These are phyloP conservation scores for Dendrobium nobile DNA, from an alignment of 106 monocot species.

Conservation along the genomic window DNA sequence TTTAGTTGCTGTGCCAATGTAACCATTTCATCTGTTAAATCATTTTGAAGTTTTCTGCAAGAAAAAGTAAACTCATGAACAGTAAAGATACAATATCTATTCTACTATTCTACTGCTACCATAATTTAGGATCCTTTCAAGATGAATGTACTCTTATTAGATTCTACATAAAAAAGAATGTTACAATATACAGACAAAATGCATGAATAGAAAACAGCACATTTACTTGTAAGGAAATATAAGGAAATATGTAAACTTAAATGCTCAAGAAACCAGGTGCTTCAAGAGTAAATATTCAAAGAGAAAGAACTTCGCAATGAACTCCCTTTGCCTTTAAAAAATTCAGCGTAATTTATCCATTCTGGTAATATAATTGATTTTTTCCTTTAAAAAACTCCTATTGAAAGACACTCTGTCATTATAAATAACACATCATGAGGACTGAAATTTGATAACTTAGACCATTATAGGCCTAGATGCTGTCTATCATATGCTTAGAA, in stretches of 20 bases:
- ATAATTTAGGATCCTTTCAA: not conserved
- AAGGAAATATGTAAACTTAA: not conserved
- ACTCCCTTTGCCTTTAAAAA: not conserved
- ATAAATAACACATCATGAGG: not conserved
- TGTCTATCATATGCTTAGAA: not conserved
- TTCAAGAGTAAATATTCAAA: not conserved
- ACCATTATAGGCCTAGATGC: not conserved
- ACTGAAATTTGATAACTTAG: not conserved
- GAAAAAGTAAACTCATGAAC: not conserved
- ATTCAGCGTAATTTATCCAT: not conserved
- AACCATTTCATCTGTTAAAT: conserved; percentile 97
- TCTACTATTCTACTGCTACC: no score
- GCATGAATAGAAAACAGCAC: not conserved
- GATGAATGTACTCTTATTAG: not conserved
- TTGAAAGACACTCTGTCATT: not conserved
- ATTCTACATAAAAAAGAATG: not conserved
- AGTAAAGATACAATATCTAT: not conserved
- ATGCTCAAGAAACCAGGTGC: not conserved
- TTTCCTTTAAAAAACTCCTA: not conserved
- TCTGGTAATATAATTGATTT: not conserved
- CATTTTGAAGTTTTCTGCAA: conserved; percentile 86
- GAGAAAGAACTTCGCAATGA: not conserved
- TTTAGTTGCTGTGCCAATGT: conserved; percentile 78
- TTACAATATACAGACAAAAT: not conserved
- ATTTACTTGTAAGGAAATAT: not conserved